Percentiles rank a stretch among this genome's conserved stretches.
phyloP scores from a whole-genome alignment of 352 stramenopile genomes.

The Globisporangium canariense region DNA sequence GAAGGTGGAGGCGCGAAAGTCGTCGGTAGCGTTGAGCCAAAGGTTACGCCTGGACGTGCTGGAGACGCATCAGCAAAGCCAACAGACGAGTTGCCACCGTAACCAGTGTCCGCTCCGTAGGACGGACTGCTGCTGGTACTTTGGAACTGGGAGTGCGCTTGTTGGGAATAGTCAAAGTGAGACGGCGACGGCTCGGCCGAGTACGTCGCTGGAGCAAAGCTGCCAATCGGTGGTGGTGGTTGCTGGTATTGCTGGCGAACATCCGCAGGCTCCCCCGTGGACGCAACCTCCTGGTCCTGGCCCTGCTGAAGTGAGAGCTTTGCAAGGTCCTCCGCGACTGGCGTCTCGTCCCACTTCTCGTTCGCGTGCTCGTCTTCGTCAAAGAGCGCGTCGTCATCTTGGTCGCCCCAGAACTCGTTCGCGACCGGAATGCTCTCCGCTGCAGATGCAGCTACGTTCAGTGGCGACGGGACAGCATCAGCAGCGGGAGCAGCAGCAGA shows the following conservation, averaged over 20 bases:
- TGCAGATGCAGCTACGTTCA: slow-evolving; percentile 5
- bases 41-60: slow-evolving; percentile 1
- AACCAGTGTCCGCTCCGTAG: background rate
- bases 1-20: background rate
- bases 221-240: background rate
- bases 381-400: slow-evolving; percentile 56
- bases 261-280: background rate
- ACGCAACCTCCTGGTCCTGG: slow-evolving; percentile 21
- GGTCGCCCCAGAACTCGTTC: slow-evolving; percentile 67
- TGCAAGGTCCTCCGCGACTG: slow-evolving; percentile 16
- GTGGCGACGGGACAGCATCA: background rate
- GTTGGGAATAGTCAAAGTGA: slow-evolving; percentile 1
- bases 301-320: slow-evolving; percentile 14
- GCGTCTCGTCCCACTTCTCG: slow-evolving; percentile 33
- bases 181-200: slow-evolving; percentile 2
- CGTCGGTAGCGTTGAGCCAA: background rate
- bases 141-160: slow-evolving; percentile 5
- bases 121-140: background rate
- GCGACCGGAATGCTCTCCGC: slow-evolving; percentile 16
- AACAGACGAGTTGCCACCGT: background rate
- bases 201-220: slow-evolving; percentile 1
- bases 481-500: background rate
- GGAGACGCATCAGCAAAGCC: background rate
- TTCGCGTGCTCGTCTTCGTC: slow-evolving; percentile 51
- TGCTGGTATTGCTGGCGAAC: slow-evolving; percentile 3